Evolutionary conservation across 2,329 filamentous ascomycete species (phyloP), one percentile per base, ranked within the genome.

Genomic region (Pyrenophora seminiperda): DNA sequence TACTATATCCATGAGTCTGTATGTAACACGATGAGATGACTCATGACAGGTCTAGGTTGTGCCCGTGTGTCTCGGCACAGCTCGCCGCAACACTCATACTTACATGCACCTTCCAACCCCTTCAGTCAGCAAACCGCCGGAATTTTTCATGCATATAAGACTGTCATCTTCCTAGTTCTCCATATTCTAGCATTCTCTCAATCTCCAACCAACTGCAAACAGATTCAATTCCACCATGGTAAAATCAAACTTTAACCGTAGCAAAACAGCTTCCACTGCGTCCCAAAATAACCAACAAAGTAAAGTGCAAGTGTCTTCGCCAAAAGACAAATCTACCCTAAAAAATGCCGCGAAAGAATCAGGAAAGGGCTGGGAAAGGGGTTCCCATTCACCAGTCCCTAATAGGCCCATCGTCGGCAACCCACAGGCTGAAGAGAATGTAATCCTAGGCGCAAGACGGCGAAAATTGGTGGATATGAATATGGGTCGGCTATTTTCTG

Each of bases 31-130:
- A 14, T 5, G 22, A 33, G 9, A 41, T 31, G 17, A 41, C 36
- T 31, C n/a, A 17, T 14, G 27, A 24, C 22, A 18, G 27, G 15
- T 9, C 41, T 20, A 22, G 24, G 22, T 33, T 31, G 39, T 39
- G 33, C 40, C 22, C 36, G 27, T 37, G 30, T 27, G 10, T 18
- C 6, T 29, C 10, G 33, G 20, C 27, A 44, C 40, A 19, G 32
- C 30, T 31, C 36, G 17, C 22, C 10, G 38, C 38, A 36, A 41
- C 31, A 42, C 39, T 43, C 46, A 48, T 17, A 31, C 32, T 6
- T 37, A 37, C 39, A 31, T 13, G 4, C 22, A 33, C 29, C 32
- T 48, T 42, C 38, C 7, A 42, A n/a, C 5, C 13, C 18, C n/a
- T 3, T 14, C 32, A 13, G 13, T 18, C 39, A 37, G 3, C 39